Conservation (phyloP, 495 filamentous ascomycete species). For the Trichocladium antarcticum region DNA sequence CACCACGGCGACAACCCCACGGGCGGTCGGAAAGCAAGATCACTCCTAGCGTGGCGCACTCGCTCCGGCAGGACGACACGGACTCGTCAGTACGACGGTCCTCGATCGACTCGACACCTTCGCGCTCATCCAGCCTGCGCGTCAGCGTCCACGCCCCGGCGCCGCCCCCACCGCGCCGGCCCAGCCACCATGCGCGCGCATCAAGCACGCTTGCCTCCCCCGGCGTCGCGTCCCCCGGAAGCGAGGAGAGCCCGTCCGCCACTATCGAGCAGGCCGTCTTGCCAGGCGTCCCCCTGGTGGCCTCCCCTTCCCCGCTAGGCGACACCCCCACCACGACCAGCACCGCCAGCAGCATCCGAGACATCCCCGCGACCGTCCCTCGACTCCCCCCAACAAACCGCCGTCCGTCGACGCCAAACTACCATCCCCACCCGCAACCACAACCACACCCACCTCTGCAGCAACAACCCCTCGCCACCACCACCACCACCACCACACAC, state of each 20-base stretch:
- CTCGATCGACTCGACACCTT: slow-evolving; percentile 35
- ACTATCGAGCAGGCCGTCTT: background rate
- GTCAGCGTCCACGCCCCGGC: slow-evolving; percentile 28
- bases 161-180: slow-evolving; percentile 36
- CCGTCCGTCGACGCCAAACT: background rate
- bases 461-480: background rate
- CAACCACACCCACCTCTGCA: background rate
- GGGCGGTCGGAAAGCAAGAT: slow-evolving; percentile 30
- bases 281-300: background rate
- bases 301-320: background rate
- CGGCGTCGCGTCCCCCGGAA: background rate
- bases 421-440: background rate
- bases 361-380: background rate
- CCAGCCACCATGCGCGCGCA: slow-evolving; percentile 24
- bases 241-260: slow-evolving; percentile 3
- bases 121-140: slow-evolving; percentile 32
- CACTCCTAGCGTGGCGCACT: slow-evolving; percentile 11
- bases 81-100: slow-evolving; percentile 31
- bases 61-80: slow-evolving; percentile 16
- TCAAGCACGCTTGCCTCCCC: slow-evolving; percentile 14
- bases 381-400: too few relatives aligned
- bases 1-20: slow-evolving; percentile 38
- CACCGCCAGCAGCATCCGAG: background rate
- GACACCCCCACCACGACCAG: background rate
- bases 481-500: too few relatives aligned